Conservation (phyloP, 164 flowering plant genomes). For the Umbilicus rupestris region DNA sequence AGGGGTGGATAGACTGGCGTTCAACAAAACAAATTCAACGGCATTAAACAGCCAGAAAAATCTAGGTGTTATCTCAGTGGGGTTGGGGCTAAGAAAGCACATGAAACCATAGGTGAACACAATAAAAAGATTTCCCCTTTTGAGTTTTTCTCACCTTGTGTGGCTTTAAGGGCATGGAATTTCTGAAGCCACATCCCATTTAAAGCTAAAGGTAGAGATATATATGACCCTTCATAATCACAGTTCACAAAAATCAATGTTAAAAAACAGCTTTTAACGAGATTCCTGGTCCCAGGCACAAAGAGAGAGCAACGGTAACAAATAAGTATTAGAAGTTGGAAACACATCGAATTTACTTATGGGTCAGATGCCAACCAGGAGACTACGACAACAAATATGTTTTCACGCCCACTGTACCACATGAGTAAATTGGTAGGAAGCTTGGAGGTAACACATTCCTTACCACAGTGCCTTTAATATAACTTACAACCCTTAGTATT, state of each 20-base stretch:
- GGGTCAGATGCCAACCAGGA: background rate
- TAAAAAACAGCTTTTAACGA: background rate
- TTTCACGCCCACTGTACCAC: background rate
- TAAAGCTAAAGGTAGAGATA: background rate
- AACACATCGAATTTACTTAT: no score
- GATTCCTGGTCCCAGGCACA: background rate
- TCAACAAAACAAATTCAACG: no score
- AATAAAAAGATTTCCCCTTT: background rate
- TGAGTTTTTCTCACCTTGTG: background rate
- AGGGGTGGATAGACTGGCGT: no score
- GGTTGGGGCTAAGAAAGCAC: background rate
- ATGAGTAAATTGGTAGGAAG: background rate
- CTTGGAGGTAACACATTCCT: background rate
- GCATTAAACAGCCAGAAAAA: background rate
- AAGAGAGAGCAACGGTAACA: slow-evolving; percentile 2
- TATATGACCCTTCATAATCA: background rate
- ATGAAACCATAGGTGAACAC: background rate
- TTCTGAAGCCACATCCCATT: background rate
- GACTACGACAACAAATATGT: background rate
- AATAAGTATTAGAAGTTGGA: background rate
- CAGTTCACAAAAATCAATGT: background rate
- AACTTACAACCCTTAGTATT: background rate
- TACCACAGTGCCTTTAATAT: background rate
- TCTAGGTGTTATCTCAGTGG: background rate
- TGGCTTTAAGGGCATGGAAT: background rate